These are phyloP conservation scores for Lachancea cidri DNA, from an alignment of 805 yeast genomes.

Conservation along the genomic window DNA sequence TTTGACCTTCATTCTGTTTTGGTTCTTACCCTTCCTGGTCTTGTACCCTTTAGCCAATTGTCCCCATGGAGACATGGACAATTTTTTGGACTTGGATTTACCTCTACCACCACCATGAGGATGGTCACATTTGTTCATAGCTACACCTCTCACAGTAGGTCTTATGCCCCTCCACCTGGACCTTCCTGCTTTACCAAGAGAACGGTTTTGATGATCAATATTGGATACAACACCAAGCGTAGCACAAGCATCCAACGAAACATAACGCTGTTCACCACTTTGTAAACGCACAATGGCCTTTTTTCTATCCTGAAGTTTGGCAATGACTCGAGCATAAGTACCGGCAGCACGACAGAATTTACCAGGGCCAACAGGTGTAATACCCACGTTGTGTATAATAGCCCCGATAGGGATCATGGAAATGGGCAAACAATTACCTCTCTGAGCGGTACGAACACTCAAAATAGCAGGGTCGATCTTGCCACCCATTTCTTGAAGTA, in stretches of 20 bases:
- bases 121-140: constrained; percentile 96
- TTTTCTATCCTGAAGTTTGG: constrained; percentile 65
- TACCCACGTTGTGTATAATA: constrained; percentile 81
- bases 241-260: constrained; percentile 82
- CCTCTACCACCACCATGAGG: constrained; percentile 99
- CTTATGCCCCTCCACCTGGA: constrained; percentile 87
- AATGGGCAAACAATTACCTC: constrained; percentile 93
- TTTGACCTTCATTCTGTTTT: constrained; percentile 76
- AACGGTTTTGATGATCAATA: constrained; percentile 81
- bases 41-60: constrained; percentile 85
- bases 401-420: constrained; percentile 94
- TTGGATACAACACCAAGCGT: constrained; percentile 92
- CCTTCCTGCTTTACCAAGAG: constrained; percentile 96
- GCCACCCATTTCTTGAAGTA: constrained; percentile 83
- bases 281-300: constrained; percentile 77
- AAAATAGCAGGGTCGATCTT: constrained; percentile 86
- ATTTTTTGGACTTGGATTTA: constrained; percentile 92
- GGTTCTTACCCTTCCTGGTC: constrained; percentile 87
- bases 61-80: constrained; percentile 96
- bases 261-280: constrained; percentile 91
- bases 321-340: constrained; percentile 80
- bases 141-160: constrained; percentile 96
- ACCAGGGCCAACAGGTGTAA: constrained; percentile 70
- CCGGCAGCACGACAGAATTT: constrained; percentile 94
- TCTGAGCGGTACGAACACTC: constrained; percentile 78